Percentiles rank a stretch among this genome's conserved stretches.
Evolutionary conservation across 2,329 filamentous ascomycete species (phyloP).

Genomic region (Fusarium sterilihyphosum): DNA sequence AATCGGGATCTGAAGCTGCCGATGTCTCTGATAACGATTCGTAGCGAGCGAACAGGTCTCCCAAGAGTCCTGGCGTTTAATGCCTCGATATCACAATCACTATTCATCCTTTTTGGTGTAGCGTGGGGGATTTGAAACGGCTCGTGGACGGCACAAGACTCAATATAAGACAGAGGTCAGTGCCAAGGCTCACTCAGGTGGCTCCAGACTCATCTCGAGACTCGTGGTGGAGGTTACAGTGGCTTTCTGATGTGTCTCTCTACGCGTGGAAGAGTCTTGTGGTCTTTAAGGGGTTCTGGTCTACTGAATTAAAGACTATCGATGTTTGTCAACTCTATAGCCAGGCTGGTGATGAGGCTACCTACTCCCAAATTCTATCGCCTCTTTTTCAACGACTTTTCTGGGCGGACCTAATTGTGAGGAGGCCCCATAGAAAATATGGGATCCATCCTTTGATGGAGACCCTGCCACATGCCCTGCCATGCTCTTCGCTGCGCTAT

Average conservation of each 20-base stretch:
- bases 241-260: background rate
- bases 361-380: conserved; percentile 13
- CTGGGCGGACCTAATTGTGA: background rate
- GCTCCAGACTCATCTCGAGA: conserved; percentile 12
- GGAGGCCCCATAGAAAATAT: background rate
- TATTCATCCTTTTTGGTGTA: background rate
- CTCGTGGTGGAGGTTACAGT: conserved; percentile 19
- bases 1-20: conserved; percentile 29
- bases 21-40: conserved; percentile 7
- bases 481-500: conserved; percentile 13
- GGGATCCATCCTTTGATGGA: conserved; percentile 13
- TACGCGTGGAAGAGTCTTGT: background rate
- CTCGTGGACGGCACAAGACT: conserved; percentile 13
- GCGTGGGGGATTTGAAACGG: conserved; percentile 27
- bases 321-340: conserved; percentile 1
- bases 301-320: background rate
- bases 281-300: background rate
- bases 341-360: background rate
- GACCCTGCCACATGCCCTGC: conserved; percentile 24
- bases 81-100: background rate
- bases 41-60: background rate
- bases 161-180: conserved; percentile 2
- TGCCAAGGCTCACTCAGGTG: conserved; percentile 32
- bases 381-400: conserved; percentile 29
- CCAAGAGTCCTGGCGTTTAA: conserved; percentile 3